These are phyloP conservation scores for Kwoniella mangroviensis DNA, from an alignment of 768 basidiomycete species.

Conservation along the genomic window DNA sequence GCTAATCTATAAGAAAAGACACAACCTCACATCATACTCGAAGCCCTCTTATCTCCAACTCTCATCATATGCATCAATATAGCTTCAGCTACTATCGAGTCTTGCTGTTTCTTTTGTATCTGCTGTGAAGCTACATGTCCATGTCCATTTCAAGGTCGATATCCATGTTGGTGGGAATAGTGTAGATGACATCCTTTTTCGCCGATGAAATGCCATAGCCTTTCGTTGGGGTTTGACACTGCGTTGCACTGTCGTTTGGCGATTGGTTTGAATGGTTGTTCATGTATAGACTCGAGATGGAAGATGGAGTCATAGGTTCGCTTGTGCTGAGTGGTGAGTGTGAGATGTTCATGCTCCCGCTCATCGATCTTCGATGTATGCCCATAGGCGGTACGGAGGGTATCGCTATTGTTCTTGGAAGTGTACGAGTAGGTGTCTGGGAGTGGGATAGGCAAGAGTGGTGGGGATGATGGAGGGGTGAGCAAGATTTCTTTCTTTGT, in stretches of 20 bases:
- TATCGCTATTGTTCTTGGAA: slow-evolving; percentile 5
- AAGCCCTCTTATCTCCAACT: neutral
- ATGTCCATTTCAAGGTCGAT: neutral
- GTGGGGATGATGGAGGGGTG: slow-evolving; percentile 25
- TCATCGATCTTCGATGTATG: slow-evolving; percentile 10
- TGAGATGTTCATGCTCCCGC: slow-evolving; percentile 21
- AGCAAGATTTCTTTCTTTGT: slow-evolving; percentile 3
- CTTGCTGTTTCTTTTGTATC: neutral
- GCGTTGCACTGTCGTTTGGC: neutral
- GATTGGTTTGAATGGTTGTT: neutral
- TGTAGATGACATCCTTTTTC: slow-evolving; percentile 2
- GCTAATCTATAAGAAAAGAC: too few species aligned
- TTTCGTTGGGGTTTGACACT: slow-evolving; percentile 2
- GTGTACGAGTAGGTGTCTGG: neutral
- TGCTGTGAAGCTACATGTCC: slow-evolving; percentile 1
- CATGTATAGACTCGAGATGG: slow-evolving; percentile 7
- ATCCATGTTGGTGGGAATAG: neutral
- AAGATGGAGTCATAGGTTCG: slow-evolving; percentile 20
- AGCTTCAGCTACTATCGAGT: slow-evolving; percentile 7
- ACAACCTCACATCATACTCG: slow-evolving; percentile 10
- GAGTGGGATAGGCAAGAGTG: slow-evolving; percentile 17
- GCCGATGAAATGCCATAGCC: slow-evolving; percentile 11
- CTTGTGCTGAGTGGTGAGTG: slow-evolving; percentile 24
- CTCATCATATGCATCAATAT: slow-evolving; percentile 17
- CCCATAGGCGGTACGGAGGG: neutral